A percentile compares a stretch with the other conserved stretches of the same genome.
These are phyloP conservation scores for Anethum foeniculum DNA, from an alignment of 140 eudicot genomes.

Conservation along the genomic window DNA sequence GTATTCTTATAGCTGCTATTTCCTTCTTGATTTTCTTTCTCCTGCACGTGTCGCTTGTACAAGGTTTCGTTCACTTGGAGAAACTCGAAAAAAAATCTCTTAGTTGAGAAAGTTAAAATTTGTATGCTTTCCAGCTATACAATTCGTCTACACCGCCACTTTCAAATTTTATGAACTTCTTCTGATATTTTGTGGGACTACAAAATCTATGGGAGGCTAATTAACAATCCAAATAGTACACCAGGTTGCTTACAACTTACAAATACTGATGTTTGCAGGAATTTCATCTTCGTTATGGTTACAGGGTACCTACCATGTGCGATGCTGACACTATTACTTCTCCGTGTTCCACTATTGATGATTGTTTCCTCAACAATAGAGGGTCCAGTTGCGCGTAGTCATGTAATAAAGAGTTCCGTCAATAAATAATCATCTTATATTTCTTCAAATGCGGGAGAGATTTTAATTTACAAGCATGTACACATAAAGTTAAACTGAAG, in stretches of 20 bases:
- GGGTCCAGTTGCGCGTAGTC: slow-evolving; percentile 75
- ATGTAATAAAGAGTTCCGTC: slow-evolving; percentile 35
- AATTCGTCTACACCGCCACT: neutral
- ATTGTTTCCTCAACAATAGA: slow-evolving; percentile 68
- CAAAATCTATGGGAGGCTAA: neutral
- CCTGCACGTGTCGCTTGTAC: slow-evolving; percentile 63
- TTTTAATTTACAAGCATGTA: no score
- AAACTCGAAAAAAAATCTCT: slow-evolving; percentile 43
- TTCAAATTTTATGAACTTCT: no score
- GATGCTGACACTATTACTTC: slow-evolving; percentile 49
- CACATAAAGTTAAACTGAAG: neutral
- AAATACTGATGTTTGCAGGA: slow-evolving; percentile 33
- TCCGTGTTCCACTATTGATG: slow-evolving; percentile 72
- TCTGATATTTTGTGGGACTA: no score
- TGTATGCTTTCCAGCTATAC: no score
- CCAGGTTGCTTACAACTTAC: neutral
- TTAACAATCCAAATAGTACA: neutral
- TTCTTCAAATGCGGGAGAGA: no score
- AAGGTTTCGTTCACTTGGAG: slow-evolving; percentile 54
- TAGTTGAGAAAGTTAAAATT: slow-evolving; percentile 24
- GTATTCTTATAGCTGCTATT: slow-evolving; percentile 49
- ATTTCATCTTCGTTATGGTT: slow-evolving; percentile 7
- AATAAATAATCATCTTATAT: no score
- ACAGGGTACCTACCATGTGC: slow-evolving; percentile 84
- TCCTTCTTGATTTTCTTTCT: slow-evolving; percentile 57